Evolutionary conservation across 2,329 filamentous ascomycete genomes (phyloP).

Genomic region (Fusarium sp.): DNA sequence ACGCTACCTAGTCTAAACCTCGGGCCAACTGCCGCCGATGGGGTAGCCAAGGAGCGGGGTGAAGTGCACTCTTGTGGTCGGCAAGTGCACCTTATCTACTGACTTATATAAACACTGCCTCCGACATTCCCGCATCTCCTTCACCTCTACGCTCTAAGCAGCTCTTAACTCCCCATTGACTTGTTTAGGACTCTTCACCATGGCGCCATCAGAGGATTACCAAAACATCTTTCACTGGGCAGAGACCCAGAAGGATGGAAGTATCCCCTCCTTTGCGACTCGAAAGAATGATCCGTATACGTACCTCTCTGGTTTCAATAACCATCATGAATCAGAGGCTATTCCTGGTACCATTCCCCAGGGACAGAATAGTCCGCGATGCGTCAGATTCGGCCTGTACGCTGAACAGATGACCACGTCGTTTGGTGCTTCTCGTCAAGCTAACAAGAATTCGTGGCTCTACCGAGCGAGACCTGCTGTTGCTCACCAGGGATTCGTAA

Average conservation of each 20-base stretch:
- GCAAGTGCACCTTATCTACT: neutral
- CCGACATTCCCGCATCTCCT: neutral
- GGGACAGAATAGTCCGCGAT: slow-evolving; percentile 55
- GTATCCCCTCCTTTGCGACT: slow-evolving; percentile 61
- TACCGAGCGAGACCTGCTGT: slow-evolving; percentile 43
- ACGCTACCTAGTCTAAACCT: neutral
- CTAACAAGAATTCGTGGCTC: slow-evolving; percentile 45
- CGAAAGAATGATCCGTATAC: slow-evolving; percentile 54
- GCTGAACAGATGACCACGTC: slow-evolving; percentile 55
- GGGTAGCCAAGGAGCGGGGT: neutral
- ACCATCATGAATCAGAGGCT: slow-evolving; percentile 54
- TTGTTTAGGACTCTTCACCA: neutral
- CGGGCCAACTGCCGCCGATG: neutral
- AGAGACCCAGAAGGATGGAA: slow-evolving; percentile 65
- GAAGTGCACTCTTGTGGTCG: neutral
- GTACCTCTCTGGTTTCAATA: slow-evolving; percentile 65
- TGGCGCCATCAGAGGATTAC: slow-evolving; percentile 47
- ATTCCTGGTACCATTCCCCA: slow-evolving; percentile 55
- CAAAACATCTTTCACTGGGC: slow-evolving; percentile 65
- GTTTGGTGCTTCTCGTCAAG: slow-evolving; percentile 43
- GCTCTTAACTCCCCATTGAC: neutral
- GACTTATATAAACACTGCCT: neutral
- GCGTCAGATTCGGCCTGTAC: slow-evolving; percentile 49
- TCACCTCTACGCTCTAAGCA: too few relatives aligned
- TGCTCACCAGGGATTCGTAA: slow-evolving; percentile 43